Conservation (phyloP, 2,329 filamentous ascomycete genomes). For the Botryotinia narcissicola region DNA sequence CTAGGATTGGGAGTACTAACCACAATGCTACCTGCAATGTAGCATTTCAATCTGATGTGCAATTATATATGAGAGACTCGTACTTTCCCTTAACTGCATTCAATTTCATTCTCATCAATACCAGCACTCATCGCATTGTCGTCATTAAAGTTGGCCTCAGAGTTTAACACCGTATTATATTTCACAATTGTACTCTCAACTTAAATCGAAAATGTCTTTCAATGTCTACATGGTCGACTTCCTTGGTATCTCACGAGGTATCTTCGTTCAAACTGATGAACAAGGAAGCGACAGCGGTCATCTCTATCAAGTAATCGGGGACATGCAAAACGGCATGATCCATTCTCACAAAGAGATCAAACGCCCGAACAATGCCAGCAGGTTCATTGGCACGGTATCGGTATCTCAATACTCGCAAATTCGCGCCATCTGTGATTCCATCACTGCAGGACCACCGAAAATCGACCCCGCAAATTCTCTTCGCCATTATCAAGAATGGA, state of each 20-base stretch:
- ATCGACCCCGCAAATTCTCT: slow-evolving; percentile 15
- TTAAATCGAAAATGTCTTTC: slow-evolving; percentile 6
- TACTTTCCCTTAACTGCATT: not conserved
- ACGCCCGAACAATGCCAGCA: slow-evolving; percentile 1
- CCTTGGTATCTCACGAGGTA: slow-evolving; percentile 13
- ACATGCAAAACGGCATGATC: slow-evolving; percentile 22
- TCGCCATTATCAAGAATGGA: slow-evolving; percentile 18
- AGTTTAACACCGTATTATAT: not conserved
- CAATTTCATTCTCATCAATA: not conserved
- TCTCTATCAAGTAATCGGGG: slow-evolving; percentile 20
- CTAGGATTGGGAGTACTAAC: not conserved
- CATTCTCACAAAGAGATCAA: slow-evolving; percentile 20
- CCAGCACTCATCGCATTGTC: not conserved
- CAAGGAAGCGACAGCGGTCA: slow-evolving; percentile 12
- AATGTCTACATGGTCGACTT: slow-evolving; percentile 19
- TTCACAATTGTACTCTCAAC: not conserved
- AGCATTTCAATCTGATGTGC: not conserved
- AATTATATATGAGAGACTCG: slow-evolving; percentile 8
- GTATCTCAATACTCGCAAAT: slow-evolving; percentile 15
- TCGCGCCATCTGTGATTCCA: slow-evolving; percentile 13
- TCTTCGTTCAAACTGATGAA: slow-evolving; percentile 21
- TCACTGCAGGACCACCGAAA: slow-evolving; percentile 12
- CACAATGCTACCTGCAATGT: not conserved
- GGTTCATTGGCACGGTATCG: slow-evolving; percentile 19
- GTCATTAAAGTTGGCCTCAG: not conserved